These are phyloP conservation scores for Irpex rosettiformis DNA, from an alignment of 1,284 basidiomycete genomes.

Conservation along the genomic window DNA sequence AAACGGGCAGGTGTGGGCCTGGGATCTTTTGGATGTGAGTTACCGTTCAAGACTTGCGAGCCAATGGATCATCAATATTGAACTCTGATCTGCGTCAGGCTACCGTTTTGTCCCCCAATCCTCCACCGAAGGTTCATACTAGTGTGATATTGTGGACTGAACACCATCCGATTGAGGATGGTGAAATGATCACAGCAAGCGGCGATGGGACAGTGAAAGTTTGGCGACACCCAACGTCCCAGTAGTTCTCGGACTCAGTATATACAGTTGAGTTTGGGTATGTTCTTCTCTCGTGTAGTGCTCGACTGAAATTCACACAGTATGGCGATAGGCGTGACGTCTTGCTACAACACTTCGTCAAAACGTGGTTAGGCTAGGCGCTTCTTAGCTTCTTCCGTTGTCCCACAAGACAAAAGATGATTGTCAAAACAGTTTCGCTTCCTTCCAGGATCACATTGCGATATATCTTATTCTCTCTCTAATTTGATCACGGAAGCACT, in stretches of 20 bases:
- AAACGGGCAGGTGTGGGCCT: slow-evolving; percentile 82
- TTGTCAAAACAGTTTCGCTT: background rate
- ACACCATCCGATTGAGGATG: slow-evolving; percentile 76
- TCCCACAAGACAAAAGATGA: background rate
- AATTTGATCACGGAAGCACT: background rate
- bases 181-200: slow-evolving; percentile 84
- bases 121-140: slow-evolving; percentile 71
- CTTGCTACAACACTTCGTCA: background rate
- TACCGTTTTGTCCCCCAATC: slow-evolving; percentile 59
- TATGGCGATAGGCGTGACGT: background rate
- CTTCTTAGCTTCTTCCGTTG: background rate
- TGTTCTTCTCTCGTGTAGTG: background rate
- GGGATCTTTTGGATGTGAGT: slow-evolving; percentile 89
- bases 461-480: background rate
- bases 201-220: slow-evolving; percentile 85
- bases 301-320: background rate
- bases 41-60: background rate
- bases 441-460: background rate
- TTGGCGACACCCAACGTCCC: slow-evolving; percentile 51
- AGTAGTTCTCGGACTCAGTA: background rate
- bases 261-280: background rate
- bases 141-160: slow-evolving; percentile 92
- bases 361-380: background rate
- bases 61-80: background rate
- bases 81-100: slow-evolving; percentile 43